Evolutionary conservation across 202 grass and related monocot genomes (phyloP).

Genomic region (Schoenoplectus triqueter): DNA sequence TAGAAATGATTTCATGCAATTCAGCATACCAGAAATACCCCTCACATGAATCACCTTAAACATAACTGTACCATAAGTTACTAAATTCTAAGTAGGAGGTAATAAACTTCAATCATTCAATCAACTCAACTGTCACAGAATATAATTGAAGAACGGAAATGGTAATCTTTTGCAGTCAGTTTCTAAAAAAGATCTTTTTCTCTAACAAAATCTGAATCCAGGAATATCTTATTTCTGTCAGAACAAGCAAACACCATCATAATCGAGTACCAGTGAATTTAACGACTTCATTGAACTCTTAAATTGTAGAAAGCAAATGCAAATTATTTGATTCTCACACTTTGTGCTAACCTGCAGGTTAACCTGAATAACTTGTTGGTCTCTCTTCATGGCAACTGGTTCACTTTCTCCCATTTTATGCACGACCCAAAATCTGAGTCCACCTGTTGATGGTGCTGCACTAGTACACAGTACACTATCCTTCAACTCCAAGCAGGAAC

Average conservation of each 20-base stretch:
- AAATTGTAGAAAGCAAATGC: neutral
- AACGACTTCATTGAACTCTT: too few relatives aligned
- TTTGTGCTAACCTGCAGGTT: conserved; percentile 60
- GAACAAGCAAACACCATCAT: neutral
- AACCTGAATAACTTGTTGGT: conserved; percentile 58
- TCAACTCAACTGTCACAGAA: neutral
- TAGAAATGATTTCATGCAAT: neutral
- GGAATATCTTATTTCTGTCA: neutral
- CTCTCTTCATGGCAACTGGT: conserved; percentile 40
- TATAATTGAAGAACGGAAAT: neutral
- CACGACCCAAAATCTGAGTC: conserved; percentile 56
- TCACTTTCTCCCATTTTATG: conserved; percentile 45
- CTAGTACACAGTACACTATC: conserved; percentile 46
- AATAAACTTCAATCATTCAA: neutral
- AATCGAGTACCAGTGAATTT: neutral
- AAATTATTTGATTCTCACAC: neutral
- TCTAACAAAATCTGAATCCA: neutral
- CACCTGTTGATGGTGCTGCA: conserved; percentile 64
- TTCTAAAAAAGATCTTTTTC: neutral
- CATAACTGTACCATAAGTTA: neutral
- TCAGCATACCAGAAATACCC: neutral
- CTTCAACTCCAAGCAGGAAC: conserved; percentile 55
- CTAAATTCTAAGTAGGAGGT: neutral
- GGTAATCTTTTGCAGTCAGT: neutral
- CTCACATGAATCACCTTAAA: neutral